These are phyloP conservation scores for Pseudogymnoascus sp. DNA, from an alignment of 2,329 filamentous ascomycete genomes.

Conservation along the genomic window DNA sequence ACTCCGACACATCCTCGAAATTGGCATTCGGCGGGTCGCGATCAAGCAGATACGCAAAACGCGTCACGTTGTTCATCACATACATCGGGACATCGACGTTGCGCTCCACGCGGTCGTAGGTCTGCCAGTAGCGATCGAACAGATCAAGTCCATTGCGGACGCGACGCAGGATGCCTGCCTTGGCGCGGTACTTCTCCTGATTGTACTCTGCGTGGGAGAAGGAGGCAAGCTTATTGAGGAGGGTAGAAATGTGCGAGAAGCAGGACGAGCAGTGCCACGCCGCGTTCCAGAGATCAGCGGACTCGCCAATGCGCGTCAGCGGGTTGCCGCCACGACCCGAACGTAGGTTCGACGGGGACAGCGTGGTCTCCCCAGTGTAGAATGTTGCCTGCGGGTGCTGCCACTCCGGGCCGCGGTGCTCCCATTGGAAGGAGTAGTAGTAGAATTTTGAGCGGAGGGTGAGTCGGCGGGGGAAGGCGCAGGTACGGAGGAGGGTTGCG, in stretches of 20 bases:
- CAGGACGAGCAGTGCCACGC: constrained; percentile 56
- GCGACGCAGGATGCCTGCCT: constrained; percentile 39
- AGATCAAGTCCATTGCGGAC: constrained; percentile 46
- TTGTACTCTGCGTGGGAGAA: constrained; percentile 50
- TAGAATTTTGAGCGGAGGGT: constrained; percentile 45
- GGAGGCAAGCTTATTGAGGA: constrained; percentile 46
- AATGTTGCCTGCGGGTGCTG: constrained; percentile 51
- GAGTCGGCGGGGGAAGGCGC: constrained; percentile 42
- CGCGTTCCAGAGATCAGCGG: constrained; percentile 39
- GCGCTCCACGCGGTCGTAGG: neutral
- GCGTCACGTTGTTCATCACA: neutral
- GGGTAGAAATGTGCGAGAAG: constrained; percentile 46
- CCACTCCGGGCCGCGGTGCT: constrained; percentile 40
- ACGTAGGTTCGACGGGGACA: constrained; percentile 46
- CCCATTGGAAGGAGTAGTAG: constrained; percentile 50
- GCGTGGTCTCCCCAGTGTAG: constrained; percentile 40
- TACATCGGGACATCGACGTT: neutral
- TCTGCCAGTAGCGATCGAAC: constrained; percentile 7
- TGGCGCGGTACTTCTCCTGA: constrained; percentile 38
- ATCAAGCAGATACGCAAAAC: neutral
- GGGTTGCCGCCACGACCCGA: constrained; percentile 36
- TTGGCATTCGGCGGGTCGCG: constrained; percentile 3
- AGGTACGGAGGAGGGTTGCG: constrained; percentile 40
- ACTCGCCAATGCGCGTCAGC: constrained; percentile 34
- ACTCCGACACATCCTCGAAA: constrained; percentile 5